These are phyloP conservation scores for Debaryomyces sp. DNA, from an alignment of 1,139 yeast species.

Conservation along the genomic window DNA sequence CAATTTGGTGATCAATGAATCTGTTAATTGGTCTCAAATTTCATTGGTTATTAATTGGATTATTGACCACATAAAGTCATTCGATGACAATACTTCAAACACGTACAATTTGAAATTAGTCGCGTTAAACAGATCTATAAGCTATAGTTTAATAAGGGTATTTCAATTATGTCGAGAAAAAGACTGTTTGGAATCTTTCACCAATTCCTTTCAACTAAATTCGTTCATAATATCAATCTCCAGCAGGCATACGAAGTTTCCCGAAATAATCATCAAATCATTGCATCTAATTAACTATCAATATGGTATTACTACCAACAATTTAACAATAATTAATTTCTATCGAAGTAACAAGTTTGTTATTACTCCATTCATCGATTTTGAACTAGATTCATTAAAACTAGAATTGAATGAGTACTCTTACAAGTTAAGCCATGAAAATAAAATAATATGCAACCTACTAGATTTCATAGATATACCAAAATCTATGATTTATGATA, in stretches of 20 bases:
- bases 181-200: constrained; percentile 21
- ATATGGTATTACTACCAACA: constrained; percentile 12
- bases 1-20: constrained; percentile 30
- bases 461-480: constrained; percentile 6
- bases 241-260: constrained; percentile 11
- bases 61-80: constrained; percentile 22
- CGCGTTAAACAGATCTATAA: constrained; percentile 21
- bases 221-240: constrained; percentile 9
- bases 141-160: constrained; percentile 27
- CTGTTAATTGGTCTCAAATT: constrained; percentile 31
- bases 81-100: constrained; percentile 11
- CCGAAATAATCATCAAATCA: constrained; percentile 18
- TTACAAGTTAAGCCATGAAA: not conserved
- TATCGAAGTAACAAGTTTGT: constrained; percentile 17
- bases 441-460: constrained; percentile 1
- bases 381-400: constrained; percentile 10
- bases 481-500: not conserved
- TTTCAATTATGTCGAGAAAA: constrained; percentile 23
- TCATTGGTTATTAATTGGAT: constrained; percentile 35
- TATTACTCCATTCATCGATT: constrained; percentile 22
- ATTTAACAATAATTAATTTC: constrained; percentile 17
- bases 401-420: constrained; percentile 2
- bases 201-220: constrained; percentile 16
- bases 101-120: constrained; percentile 8
- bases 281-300: constrained; percentile 25